Evolutionary conservation across 2,329 filamentous ascomycete genomes (phyloP), one percentile per base, ranked within the genome.

Genomic region (Phyllosticta capitalensis): DNA sequence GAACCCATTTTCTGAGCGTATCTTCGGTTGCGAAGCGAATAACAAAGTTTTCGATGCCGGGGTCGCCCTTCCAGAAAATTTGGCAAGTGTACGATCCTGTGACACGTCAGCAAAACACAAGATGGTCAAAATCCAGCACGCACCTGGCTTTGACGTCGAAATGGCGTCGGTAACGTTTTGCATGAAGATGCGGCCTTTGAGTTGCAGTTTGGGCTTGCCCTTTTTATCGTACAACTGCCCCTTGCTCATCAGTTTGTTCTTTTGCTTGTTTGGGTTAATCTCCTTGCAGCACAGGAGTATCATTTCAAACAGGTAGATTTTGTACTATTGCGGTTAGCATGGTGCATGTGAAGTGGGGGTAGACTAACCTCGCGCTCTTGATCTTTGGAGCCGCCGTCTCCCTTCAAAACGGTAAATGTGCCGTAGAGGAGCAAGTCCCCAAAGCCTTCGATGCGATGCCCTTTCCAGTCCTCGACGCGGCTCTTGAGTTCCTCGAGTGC

Each of bases 121-220:
- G 17, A 48, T 9, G 10, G 54, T n/a, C 5, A 45, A 9, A 22
- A 6, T 33, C 22, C 38, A 24, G n/a, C 61, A 70, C 82, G 70
- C 83, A 95, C 92, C 91, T 74, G 90, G 89, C 73, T 92, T 96
- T 55, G 87, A 85, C 61, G 94, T 79, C 19, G 88, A 92, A 50
- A 96, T 79, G n/a, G 96, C 87, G 72, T 96, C 90, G 48, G 92
- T 97, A 58, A 99, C 92, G 69, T 99, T 99, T 66, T 92, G 91
- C 92, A 99, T 97, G 76, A 96, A 97, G 67, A 99, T 99, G 56
- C 94, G 85, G 48, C 94, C 94, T 75, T 99, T 99, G 28, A 99
- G 81, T 74, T 96, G 92, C 62, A 97, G 80, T 65, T 82, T 83
- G 26, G 80, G 76, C 74, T 92, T 96, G 50, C 87, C 88, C 67